phyloP scores from a whole-genome alignment of 106 monocot genomes.

The Dendrobium catenatum region DNA sequence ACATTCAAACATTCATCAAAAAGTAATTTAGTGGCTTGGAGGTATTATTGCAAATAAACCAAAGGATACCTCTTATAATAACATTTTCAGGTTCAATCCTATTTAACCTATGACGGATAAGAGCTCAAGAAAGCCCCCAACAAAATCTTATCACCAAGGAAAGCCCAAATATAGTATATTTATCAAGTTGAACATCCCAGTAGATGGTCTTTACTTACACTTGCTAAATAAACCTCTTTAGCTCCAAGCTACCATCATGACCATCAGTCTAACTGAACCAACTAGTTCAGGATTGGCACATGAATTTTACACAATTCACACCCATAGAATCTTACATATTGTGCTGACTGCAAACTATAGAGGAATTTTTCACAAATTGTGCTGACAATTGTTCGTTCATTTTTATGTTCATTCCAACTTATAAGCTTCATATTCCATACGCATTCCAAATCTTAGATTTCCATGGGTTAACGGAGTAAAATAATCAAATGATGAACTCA shows the following conservation, averaged over 20 bases:
- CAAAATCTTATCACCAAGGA: not conserved
- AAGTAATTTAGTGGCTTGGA: too few relatives aligned
- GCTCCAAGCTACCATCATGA: not conserved
- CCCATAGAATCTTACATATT: not conserved
- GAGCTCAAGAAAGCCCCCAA: not conserved
- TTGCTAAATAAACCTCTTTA: not conserved
- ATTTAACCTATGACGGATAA: too few relatives aligned
- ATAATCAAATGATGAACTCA: conserved; percentile 13
- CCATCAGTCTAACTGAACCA: not conserved
- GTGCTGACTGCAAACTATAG: not conserved
- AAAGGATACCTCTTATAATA: too few relatives aligned
- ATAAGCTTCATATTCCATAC: not conserved
- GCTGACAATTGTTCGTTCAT: not conserved
- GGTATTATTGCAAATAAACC: too few relatives aligned
- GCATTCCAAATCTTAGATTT: not conserved
- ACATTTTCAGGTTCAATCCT: too few relatives aligned
- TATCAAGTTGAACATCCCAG: not conserved
- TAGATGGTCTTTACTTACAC: not conserved
- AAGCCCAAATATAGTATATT: not conserved
- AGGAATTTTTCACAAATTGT: not conserved
- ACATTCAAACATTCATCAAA: too few relatives aligned
- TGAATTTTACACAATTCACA: not conserved
- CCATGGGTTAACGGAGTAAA: not conserved
- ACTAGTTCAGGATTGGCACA: not conserved
- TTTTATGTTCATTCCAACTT: not conserved